Evolutionary conservation across 208 protist genomes (phyloP).

Genomic region (Ichthyophonus hoferi): DNA sequence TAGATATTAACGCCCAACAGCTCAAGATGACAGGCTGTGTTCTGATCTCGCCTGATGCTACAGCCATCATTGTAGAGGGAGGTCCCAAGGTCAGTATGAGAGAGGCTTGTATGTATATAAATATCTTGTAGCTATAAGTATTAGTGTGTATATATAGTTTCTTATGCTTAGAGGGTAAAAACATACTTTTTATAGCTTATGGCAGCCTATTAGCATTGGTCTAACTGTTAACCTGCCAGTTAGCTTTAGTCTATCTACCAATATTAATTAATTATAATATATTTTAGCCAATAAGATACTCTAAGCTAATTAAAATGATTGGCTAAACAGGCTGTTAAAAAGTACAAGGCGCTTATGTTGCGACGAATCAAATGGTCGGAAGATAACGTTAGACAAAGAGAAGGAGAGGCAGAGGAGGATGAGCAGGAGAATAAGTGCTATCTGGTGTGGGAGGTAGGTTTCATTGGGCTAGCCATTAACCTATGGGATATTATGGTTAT

Average conservation of each 20-base stretch:
- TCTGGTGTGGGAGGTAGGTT: conserved; percentile 41
- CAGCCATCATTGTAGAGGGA: conserved; percentile 55
- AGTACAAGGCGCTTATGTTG: conserved; percentile 60
- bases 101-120: background rate
- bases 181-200: too few species aligned
- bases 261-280: too few species aligned
- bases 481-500: too few species aligned
- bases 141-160: too few species aligned
- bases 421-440: background rate
- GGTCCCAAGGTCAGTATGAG: conserved; percentile 27
- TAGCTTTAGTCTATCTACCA: too few species aligned
- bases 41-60: conserved; percentile 29
- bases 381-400: conserved; percentile 1
- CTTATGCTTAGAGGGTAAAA: too few species aligned
- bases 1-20: conserved; percentile 55
- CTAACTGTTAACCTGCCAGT: too few species aligned
- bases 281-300: too few species aligned
- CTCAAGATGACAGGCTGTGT: conserved; percentile 38
- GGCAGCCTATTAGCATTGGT: too few species aligned
- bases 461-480: too few species aligned
- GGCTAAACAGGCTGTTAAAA: conserved; percentile 18
- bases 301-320: too few species aligned
- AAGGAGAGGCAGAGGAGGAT: background rate
- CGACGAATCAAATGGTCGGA: conserved; percentile 56
- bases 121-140: too few species aligned